Base-by-base conservation (phyloP, 805 yeast species). In the Teunomyces atbi region DNA sequence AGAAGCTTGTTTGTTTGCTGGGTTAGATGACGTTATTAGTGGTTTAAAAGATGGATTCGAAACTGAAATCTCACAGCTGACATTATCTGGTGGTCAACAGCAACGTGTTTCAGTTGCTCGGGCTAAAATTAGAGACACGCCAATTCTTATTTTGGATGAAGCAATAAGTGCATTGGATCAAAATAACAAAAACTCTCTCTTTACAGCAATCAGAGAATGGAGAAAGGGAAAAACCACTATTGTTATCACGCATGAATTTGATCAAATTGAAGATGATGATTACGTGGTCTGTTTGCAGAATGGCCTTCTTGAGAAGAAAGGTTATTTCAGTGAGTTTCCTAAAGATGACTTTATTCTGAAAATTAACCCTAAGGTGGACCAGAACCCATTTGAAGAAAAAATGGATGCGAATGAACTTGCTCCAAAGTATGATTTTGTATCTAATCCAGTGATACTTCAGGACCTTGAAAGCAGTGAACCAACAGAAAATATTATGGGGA, bases 21-120 rank as follows among this genome's bases (percentile, higher is more conserved):
- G 77, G 6, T 65, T 89, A 10, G 67, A 69, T 1, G 75, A 76
- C 1, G 64, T 86, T 2, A 60, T 86, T 0, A 54, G 58, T 4
- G 67, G 64, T 27, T 60, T 84, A 1, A 81, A 84, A 0, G 58
- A 77, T 4, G 89, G 91, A 0, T 29, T 80, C 2, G 73, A 84
- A 13, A 79, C 87, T 0, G 49, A 59, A 3, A 51, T 88, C 6
- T 79, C 82, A 0, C 56, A 59, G 1, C 65, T 69, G 0, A 53
- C 57, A 1, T 66, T 92, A 6, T 88, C 96, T 52, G 98, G 98
- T 4, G 99, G 99, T 0, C 97, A 94, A 61, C 79, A 76, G 46
- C 99, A 94, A 64, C 71, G 91, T 50, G 72, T 94, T 2, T 86
- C 92, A 0, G 57, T 94, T 23, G 97, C 98, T 0, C 74, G 97